Evolutionary conservation across 208 protist genomes (phyloP), one percentile per base, ranked within the genome.

Genomic region (Crithidia fasciculata): DNA sequence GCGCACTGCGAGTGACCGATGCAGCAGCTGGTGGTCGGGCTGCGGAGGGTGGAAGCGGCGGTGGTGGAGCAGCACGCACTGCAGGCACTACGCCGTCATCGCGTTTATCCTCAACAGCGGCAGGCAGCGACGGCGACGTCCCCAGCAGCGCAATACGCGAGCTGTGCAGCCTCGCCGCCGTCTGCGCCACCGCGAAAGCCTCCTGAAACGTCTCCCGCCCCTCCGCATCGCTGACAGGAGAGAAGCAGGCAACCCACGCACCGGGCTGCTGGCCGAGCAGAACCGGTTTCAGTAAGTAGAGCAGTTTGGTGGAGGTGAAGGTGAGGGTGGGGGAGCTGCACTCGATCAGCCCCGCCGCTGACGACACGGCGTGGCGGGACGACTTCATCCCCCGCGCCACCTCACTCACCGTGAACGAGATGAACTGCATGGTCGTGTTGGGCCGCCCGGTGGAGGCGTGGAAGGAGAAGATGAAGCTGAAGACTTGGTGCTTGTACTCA

Each of bases 371-470:
- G 64, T 96, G 87, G 0, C 91, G 83, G 13, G 88, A 92, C 13
- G 87, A 92, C 53, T 81, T 82, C 82, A 89, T 86, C 0, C 83
- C 84, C 2, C 83, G 71, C 12, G 81, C 55, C 10, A 88, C 66
- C 58, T 93, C 87, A 43, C 83, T 76, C 54, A 92, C 81, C 2
- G 87, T 69, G 5, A 95, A 74, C 2, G 91, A 93, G 5, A 96
- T 64, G 61, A 96, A 91, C 69, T 93, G 88, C 62, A 94, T 74
- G 2, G 91, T 96, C 6, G 87, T 88, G 74, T 94, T 93, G 0
- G 84, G 81, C 43, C 81, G 59, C n/a, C 74, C 74, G 5, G 74
- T 80, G 5, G 74, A 74, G 19, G 65, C 50, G 52, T 73, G 74
- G 44, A 87, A 92, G 3, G 71, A 54, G 40, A 95, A 75, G 63